Evolutionary conservation across 495 filamentous ascomycete species (phyloP).

Genomic region (Sordaria brevicollis): DNA sequence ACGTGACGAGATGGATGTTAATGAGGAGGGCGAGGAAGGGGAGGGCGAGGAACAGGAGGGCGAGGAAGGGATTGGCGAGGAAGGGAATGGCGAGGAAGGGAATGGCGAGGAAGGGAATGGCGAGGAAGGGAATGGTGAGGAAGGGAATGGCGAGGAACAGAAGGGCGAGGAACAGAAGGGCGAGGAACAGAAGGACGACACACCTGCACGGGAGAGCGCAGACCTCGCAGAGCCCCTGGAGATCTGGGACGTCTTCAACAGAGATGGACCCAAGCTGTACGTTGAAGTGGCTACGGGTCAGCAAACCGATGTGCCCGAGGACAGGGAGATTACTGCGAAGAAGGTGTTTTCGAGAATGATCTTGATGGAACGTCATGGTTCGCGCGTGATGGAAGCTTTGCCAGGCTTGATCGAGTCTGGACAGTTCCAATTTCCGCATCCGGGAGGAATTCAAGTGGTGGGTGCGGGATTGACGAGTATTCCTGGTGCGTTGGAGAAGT

Average conservation of each 20-base stretch:
- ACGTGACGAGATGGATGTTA: too few relatives aligned
- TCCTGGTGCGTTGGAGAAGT: not conserved
- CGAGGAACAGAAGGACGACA: not conserved
- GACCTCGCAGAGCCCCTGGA: slow-evolving; percentile 2
- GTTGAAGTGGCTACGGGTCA: slow-evolving; percentile 23
- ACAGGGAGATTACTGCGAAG: slow-evolving; percentile 8
- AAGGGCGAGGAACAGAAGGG: not conserved
- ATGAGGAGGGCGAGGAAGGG: too few relatives aligned
- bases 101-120: too few relatives aligned
- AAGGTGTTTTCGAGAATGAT: slow-evolving; percentile 17
- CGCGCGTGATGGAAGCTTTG: not conserved
- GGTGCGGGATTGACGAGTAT: not conserved
- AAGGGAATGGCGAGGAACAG: too few relatives aligned
- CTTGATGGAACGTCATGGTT: not conserved
- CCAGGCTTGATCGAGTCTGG: not conserved
- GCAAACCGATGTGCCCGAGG: slow-evolving; percentile 13
- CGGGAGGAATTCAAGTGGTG: not conserved
- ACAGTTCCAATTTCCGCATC: not conserved
- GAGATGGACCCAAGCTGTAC: slow-evolving; percentile 25
- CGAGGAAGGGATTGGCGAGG: too few relatives aligned
- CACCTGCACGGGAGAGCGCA: too few relatives aligned
- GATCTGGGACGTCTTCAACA: slow-evolving; percentile 9
- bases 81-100: too few relatives aligned
- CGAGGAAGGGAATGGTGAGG: too few relatives aligned
- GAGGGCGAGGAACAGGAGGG: too few relatives aligned